A percentile compares a stretch with the other conserved stretches of the same genome.
phyloP scores from a whole-genome alignment of 352 stramenopile genomes.

The Phytophthora foliorum region DNA sequence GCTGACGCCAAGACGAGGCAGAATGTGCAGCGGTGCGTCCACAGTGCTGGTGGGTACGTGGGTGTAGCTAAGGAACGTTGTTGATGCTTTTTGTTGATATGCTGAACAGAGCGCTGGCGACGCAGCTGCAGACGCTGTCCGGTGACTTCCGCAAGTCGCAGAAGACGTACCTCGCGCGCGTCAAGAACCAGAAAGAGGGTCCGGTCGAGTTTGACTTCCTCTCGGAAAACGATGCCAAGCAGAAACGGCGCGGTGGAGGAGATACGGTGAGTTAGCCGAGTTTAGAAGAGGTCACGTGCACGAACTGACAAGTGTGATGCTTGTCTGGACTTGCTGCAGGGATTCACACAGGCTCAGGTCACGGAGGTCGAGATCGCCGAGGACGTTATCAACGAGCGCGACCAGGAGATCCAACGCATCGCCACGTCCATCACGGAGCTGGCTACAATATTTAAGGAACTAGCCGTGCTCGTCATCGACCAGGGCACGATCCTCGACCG shows the following conservation, averaged over 20 bases:
- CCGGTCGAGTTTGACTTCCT: constrained; percentile 94
- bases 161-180: constrained; percentile 97
- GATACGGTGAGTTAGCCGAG: constrained; percentile 30
- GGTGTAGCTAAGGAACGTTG: no score
- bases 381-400: constrained; percentile 95
- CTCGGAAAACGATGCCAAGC: constrained; percentile 74
- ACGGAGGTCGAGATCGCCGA: constrained; percentile 97
- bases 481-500: constrained; percentile 99
- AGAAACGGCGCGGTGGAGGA: constrained; percentile 53
- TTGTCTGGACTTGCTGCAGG: constrained; percentile 54
- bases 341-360: constrained; percentile 96
- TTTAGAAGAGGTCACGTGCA: neutral
- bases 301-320: neutral
- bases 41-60: neutral
- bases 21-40: constrained; percentile 79
- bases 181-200: constrained; percentile 98
- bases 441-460: constrained; percentile 99
- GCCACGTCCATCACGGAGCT: constrained; percentile 99
- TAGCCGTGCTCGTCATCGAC: constrained; percentile 99
- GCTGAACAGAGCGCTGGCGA: constrained; percentile 88
- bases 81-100: no score
- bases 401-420: constrained; percentile 98
- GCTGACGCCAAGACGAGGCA: constrained; percentile 87
- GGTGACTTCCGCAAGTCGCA: constrained; percentile 97
- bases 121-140: constrained; percentile 97